Evolutionary conservation across 139 green algal genomes (phyloP), one percentile per base, ranked within the genome.

Genomic region (Prasinococcaceae sp.): DNA sequence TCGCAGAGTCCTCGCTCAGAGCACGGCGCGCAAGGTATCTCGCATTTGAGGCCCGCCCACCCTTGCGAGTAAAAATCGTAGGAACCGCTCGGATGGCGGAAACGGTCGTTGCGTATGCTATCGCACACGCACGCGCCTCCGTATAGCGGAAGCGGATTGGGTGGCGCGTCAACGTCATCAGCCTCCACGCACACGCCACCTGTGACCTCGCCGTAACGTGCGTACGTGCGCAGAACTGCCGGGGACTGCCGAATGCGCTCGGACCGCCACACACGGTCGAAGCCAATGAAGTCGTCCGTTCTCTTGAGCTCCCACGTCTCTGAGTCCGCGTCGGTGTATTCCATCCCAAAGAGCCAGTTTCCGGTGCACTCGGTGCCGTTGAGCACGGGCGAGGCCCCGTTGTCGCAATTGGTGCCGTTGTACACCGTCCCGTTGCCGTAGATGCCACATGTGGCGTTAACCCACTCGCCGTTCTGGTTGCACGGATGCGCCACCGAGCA

Each of bases 21-120:
- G 36, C 51, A 59, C 3, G 51, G 51, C 4, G 4, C 37, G 24
- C 51, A 59, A 17, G 51, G 51, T 25, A 59, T 59, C 24, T 59
- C 38, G 39, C 51, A 59, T 38, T 23, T 23, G 5, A 22, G 14
- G 4, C 51, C 51, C 6, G 51, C 51, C 51, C 51, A 59, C 14
- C 51, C 51, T 23, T 59, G 51, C 12, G 30, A 59, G 23, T 50
- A 49, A 14, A 37, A 48, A 24, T 59, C 51, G 38, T 59, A 59
- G 22, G 4, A 22, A 4, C 26, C 38, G 26, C 37, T 50, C 26
- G 51, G 51, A 40, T 50, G 39, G 22, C 36, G 3, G 19, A 49
- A 41, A 4, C 51, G 51, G 6, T 9, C 51, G 12, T 50, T 39
- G 19, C 23, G 16, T 3, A 59, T 26, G 14, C 6, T 26, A 24